Base-by-base conservation (phyloP, 257 asterid genomes). In the Parsonsia alboflavescens region DNA sequence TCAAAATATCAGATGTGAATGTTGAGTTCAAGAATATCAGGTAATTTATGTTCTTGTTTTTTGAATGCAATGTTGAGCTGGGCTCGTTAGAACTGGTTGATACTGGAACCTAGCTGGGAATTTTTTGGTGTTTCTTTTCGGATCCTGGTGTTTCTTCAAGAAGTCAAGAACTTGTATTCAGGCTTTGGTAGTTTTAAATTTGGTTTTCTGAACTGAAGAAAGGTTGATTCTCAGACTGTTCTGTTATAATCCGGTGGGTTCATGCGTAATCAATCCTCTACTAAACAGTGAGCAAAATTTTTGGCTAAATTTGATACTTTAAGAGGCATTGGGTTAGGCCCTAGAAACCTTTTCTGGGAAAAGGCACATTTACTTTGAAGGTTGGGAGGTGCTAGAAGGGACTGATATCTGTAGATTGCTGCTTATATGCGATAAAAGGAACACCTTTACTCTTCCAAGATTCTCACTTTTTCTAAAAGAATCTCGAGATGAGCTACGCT, bases 21-120 rank as follows among this genome's bases (percentile, higher is more conserved):
- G 30, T 68, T 61, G 45, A 61, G 66, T 64, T 76, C 71, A 58
- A 44, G 48, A 70, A 41, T 10, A 75, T 66, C 56, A 65, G 80
- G 80, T 76, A 70, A 70, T 22, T 41, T 1, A 24, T 21, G 28
- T 62, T 69, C 11, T 71, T 41, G 52, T 36, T 68, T 21, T 13
- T 75, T 24, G 13, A 26, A 17, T 75, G 59, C 17, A 59, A 33
- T 56, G 42, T 70, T n/a, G 65, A 48, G 77, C 26, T 49, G 64
- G 21, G 72, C n/a, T 50, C 45, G 28, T 59, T 30, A 21, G 22
- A 19, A 21, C 44, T 70, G 6, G 52, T 16, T 48, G 45, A 24
- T 76, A 33, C 19, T 70, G 63, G 13, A n/a, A 5, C 54, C 30
- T 48, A 70, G 62, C 12, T 76, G 69, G 2, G 9, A 46, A 33